A percentile compares a stretch with the other conserved stretches of the same genome.
These are phyloP conservation scores for Talaromyces piceae DNA, from an alignment of 2,329 filamentous ascomycete genomes.

Conservation along the genomic window DNA sequence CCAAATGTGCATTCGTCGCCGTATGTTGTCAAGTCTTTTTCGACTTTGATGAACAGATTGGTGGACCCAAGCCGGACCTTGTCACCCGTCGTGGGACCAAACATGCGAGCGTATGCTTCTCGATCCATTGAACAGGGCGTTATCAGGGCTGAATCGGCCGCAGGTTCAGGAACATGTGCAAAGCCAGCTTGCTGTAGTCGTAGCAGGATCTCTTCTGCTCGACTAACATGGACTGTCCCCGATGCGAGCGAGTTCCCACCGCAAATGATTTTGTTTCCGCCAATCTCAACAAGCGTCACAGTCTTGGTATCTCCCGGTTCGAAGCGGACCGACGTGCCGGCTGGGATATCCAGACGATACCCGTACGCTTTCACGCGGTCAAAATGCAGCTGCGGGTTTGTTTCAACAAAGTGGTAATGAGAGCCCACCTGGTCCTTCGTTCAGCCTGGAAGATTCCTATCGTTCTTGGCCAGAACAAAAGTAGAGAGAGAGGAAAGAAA, in stretches of 20 bases:
- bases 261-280: conserved; percentile 67
- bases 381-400: conserved; percentile 84
- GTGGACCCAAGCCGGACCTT: conserved; percentile 73
- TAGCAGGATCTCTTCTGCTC: conserved; percentile 58
- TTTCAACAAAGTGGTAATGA: conserved; percentile 94
- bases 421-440: conserved; percentile 82
- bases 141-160: conserved; percentile 47
- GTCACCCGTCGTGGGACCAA: conserved; percentile 86
- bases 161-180: conserved; percentile 64
- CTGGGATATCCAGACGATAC: conserved; percentile 79
- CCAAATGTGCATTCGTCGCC: conserved; percentile 95
- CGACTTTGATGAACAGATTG: conserved; percentile 83
- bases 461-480: no score
- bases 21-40: conserved; percentile 75
- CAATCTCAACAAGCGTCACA: conserved; percentile 83
- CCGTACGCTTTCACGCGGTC: conserved; percentile 78
- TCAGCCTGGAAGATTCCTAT: no score
- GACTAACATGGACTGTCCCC: conserved; percentile 59
- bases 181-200: conserved; percentile 68
- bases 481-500: no score
- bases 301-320: conserved; percentile 91
- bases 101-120: conserved; percentile 76
- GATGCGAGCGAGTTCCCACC: conserved; percentile 77
- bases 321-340: conserved; percentile 86
- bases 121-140: conserved; percentile 65